Evolutionary conservation across 306 rosid species (phyloP).

Genomic region (Crataegus laevigata): DNA sequence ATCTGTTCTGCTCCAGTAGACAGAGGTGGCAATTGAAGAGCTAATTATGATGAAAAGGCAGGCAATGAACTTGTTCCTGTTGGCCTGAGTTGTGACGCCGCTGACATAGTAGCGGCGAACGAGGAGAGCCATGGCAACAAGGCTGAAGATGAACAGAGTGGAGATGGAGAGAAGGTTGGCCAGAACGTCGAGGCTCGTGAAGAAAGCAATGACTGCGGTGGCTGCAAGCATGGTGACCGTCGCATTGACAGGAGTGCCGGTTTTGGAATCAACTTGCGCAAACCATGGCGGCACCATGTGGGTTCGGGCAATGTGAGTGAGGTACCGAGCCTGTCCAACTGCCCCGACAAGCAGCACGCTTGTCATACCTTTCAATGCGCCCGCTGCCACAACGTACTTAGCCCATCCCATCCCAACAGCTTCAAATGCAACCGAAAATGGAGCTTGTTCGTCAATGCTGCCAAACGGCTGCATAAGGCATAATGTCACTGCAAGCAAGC

Average conservation of each 20-base stretch:
- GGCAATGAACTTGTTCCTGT: slow-evolving; percentile 33
- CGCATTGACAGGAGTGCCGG: slow-evolving; percentile 75
- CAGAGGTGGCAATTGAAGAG: slow-evolving; percentile 35
- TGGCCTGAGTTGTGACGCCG: slow-evolving; percentile 32
- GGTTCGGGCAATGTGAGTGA: slow-evolving; percentile 81
- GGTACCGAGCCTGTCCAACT: slow-evolving; percentile 75
- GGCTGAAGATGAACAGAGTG: slow-evolving; percentile 66
- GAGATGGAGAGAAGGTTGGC: slow-evolving; percentile 62
- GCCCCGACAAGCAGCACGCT: slow-evolving; percentile 59
- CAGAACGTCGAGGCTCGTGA: slow-evolving; percentile 46
- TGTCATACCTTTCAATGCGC: slow-evolving; percentile 86
- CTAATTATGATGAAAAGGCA: slow-evolving; percentile 33
- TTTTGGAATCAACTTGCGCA: slow-evolving; percentile 46
- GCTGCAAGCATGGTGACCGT: slow-evolving; percentile 54
- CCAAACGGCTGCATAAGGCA: slow-evolving; percentile 57
- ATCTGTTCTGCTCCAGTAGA: slow-evolving; percentile 26
- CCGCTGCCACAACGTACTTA: slow-evolving; percentile 64
- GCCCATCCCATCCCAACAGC: slow-evolving; percentile 80
- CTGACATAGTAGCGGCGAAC: slow-evolving; percentile 59
- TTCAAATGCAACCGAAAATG: slow-evolving; percentile 56
- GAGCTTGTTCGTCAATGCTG: slow-evolving; percentile 27
- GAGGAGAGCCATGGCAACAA: slow-evolving; percentile 60
- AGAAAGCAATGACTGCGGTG: slow-evolving; percentile 56
- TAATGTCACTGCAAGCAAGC: slow-evolving; percentile 52
- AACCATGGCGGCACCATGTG: slow-evolving; percentile 91